These are phyloP conservation scores for Actinomortierella ambigua DNA, from an alignment of 371 early-diverging fungal species.

Conservation along the genomic window DNA sequence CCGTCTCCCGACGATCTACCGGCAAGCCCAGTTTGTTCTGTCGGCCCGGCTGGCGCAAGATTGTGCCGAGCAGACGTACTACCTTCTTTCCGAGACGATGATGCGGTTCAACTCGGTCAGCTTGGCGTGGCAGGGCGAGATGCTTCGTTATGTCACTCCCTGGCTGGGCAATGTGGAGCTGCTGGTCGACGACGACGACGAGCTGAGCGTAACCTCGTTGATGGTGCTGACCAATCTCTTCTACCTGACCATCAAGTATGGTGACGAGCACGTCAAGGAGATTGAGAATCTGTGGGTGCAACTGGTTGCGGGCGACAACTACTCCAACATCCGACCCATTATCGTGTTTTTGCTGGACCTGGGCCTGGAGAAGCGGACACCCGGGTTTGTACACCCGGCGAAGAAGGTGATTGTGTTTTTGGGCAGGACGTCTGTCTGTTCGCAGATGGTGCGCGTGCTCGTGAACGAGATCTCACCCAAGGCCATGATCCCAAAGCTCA, in stretches of 20 bases:
- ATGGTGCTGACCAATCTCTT: slow-evolving; percentile 83
- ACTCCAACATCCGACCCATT: slow-evolving; percentile 69
- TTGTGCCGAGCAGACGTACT: slow-evolving; percentile 69
- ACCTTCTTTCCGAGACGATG: slow-evolving; percentile 80
- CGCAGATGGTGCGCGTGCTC: slow-evolving; percentile 64
- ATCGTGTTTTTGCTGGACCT: slow-evolving; percentile 76
- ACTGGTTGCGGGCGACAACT: slow-evolving; percentile 66
- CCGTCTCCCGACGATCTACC: slow-evolving; percentile 82
- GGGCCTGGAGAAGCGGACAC: slow-evolving; percentile 77
- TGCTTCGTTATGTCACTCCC: slow-evolving; percentile 79
- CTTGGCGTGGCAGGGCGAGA: slow-evolving; percentile 64
- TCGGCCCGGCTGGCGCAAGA: slow-evolving; percentile 74
- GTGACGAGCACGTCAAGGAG: slow-evolving; percentile 77
- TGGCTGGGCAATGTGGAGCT: slow-evolving; percentile 87
- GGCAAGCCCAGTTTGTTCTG: slow-evolving; percentile 74
- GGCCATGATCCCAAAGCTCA: slow-evolving; percentile 73
- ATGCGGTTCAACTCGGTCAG: slow-evolving; percentile 76
- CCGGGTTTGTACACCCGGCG: slow-evolving; percentile 77
- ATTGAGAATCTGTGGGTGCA: slow-evolving; percentile 85
- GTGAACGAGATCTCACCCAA: slow-evolving; percentile 75
- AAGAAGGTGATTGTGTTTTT: slow-evolving; percentile 84
- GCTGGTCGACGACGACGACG: slow-evolving; percentile 55
- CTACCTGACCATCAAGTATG: slow-evolving; percentile 84
- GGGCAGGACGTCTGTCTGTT: slow-evolving; percentile 71
- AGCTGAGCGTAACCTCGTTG: slow-evolving; percentile 56